These are phyloP conservation scores for Ormosia semicastrata DNA, from an alignment of 306 rosid genomes.

Conservation along the genomic window DNA sequence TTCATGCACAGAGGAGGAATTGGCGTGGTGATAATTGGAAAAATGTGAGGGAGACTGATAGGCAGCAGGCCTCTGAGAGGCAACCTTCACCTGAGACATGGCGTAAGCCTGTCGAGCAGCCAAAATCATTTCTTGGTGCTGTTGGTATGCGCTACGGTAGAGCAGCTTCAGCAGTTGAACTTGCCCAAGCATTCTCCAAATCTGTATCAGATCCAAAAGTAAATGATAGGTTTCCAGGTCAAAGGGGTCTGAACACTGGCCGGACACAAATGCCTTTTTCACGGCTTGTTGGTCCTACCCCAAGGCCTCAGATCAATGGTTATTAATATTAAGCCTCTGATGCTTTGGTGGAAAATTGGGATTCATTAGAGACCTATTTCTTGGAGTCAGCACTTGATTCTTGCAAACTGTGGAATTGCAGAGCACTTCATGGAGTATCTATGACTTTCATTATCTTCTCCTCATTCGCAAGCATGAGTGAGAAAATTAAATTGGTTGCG, in stretches of 20 bases:
- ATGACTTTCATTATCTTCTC: conserved; percentile 26
- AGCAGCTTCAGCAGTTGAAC: conserved; percentile 92
- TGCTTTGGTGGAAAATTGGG: conserved; percentile 25
- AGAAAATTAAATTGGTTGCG: conserved; percentile 29
- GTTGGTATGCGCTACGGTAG: conserved; percentile 53
- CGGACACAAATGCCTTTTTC: conserved; percentile 80
- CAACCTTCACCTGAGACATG: conserved; percentile 90
- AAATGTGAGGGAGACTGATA: conserved; percentile 58
- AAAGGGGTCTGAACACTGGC: conserved; percentile 51
- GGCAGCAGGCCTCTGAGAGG: conserved; percentile 66
- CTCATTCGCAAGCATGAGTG: conserved; percentile 23
- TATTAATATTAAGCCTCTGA: conserved; percentile 58
- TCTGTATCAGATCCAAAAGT: conserved; percentile 74
- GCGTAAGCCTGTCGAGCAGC: conserved; percentile 86
- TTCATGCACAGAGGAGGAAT: conserved; percentile 66
- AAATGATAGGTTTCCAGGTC: conserved; percentile 52
- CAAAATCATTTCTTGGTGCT: conserved; percentile 46
- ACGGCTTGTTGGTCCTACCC: conserved; percentile 72
- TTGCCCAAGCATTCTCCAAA: conserved; percentile 91
- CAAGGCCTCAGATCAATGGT: conserved; percentile 93
- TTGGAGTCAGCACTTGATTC: conserved; percentile 29
- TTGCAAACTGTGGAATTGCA: conserved; percentile 31
- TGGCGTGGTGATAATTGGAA: conserved; percentile 65
- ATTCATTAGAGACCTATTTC: conserved; percentile 16
- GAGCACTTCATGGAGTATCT: conserved; percentile 11